These are phyloP conservation scores for Kodamaea ohmeri DNA, from an alignment of 1,139 yeast species.

Conservation along the genomic window DNA sequence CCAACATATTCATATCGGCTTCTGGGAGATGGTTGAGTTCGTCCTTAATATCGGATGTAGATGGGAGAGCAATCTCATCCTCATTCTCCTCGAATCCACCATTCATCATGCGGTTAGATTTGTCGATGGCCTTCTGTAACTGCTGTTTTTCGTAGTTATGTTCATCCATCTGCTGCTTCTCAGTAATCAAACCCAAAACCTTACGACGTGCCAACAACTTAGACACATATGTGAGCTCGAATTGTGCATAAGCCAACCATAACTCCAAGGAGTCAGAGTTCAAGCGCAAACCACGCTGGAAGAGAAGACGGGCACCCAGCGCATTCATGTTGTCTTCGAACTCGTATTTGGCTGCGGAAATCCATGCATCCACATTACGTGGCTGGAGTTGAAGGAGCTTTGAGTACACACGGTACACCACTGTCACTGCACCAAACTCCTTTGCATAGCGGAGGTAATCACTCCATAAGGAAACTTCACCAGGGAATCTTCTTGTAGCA, in stretches of 20 bases:
- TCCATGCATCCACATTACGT: constrained; percentile 87
- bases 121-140: constrained; percentile 23
- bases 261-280: constrained; percentile 69
- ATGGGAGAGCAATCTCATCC: constrained; percentile 49
- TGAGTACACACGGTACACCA: constrained; percentile 78
- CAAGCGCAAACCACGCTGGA: constrained; percentile 83
- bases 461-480: constrained; percentile 75
- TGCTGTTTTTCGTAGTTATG: constrained; percentile 40
- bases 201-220: constrained; percentile 81
- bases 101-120: constrained; percentile 17
- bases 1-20: constrained; percentile 81
- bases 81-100: constrained; percentile 22
- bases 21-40: constrained; percentile 77
- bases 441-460: constrained; percentile 74
- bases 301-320: constrained; percentile 80
- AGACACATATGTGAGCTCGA: constrained; percentile 83
- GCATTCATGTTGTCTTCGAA: constrained; percentile 86
- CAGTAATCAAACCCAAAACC: constrained; percentile 74
- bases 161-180: constrained; percentile 62
- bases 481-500: constrained; percentile 78
- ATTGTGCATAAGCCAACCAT: constrained; percentile 85
- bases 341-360: constrained; percentile 92
- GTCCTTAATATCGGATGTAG: constrained; percentile 52
- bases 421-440: constrained; percentile 68
- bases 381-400: constrained; percentile 84